Percentiles rank a stretch among this genome's conserved stretches.
Evolutionary conservation across 441 rosid species (phyloP).

Genomic region (Lepidium campestre): DNA sequence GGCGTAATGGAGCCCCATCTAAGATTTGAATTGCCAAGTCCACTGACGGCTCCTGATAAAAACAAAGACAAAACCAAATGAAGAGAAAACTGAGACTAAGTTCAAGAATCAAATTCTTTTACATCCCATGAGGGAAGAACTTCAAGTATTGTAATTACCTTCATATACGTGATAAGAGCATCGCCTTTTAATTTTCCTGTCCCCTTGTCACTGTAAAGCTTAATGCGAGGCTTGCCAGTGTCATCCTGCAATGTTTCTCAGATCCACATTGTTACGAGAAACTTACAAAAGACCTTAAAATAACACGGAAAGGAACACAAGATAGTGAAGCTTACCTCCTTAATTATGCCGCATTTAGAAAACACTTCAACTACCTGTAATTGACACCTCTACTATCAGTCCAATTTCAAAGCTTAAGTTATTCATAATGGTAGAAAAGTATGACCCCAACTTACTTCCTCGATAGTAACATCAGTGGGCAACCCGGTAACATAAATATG

Average conservation of each 20-base stretch:
- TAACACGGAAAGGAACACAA: background rate
- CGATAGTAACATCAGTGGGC: slow-evolving; percentile 80
- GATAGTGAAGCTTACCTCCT: slow-evolving; percentile 54
- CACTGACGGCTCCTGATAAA: slow-evolving; percentile 84
- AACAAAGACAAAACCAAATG: slow-evolving; percentile 9
- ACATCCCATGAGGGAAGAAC: slow-evolving; percentile 8
- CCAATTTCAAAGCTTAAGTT: slow-evolving; percentile 10
- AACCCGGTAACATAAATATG: slow-evolving; percentile 89
- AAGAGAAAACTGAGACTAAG: background rate
- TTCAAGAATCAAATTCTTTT: background rate
- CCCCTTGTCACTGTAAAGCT: slow-evolving; percentile 82
- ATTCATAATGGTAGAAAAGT: slow-evolving; percentile 5
- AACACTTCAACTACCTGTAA: slow-evolving; percentile 84
- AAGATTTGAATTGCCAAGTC: slow-evolving; percentile 81
- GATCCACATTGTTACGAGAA: slow-evolving; percentile 1
- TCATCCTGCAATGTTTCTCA: slow-evolving; percentile 58
- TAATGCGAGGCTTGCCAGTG: slow-evolving; percentile 80
- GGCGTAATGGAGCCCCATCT: slow-evolving; percentile 92
- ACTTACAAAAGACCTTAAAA: slow-evolving; percentile 3
- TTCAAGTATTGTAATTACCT: slow-evolving; percentile 42
- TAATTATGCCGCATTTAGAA: slow-evolving; percentile 94
- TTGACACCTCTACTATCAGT: slow-evolving; percentile 27
- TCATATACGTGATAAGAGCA: slow-evolving; percentile 85
- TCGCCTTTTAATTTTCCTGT: slow-evolving; percentile 88
- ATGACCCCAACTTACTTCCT: slow-evolving; percentile 60